Evolutionary conservation across 805 yeast genomes (phyloP).

Genomic region (Saccharomyces mikatae): DNA sequence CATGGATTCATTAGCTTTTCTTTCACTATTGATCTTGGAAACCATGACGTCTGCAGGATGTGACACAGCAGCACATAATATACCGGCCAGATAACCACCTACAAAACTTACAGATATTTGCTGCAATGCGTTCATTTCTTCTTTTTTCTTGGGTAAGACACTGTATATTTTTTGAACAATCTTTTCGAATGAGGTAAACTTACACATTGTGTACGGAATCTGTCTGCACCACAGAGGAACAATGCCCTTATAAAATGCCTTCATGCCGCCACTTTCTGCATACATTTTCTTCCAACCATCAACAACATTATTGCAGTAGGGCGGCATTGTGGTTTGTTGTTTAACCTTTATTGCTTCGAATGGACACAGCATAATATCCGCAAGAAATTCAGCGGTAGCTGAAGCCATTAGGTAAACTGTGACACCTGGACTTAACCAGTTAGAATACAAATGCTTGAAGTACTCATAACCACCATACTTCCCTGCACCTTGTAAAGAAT

Average conservation of each 20-base stretch:
- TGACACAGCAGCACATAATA: constrained; percentile 88
- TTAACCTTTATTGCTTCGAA: constrained; percentile 91
- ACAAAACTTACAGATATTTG: constrained; percentile 93
- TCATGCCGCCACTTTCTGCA: constrained; percentile 55
- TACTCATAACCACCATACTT: constrained; percentile 92
- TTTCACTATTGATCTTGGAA: constrained; percentile 66
- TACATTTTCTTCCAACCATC: constrained; percentile 63
- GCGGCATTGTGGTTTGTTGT: constrained; percentile 90
- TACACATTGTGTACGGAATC: constrained; percentile 97
- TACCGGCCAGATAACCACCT: constrained; percentile 97
- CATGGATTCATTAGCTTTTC: constrained; percentile 61
- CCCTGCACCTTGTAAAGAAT: constrained; percentile 94
- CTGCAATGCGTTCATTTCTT: constrained; percentile 59
- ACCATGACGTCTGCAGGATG: constrained; percentile 99
- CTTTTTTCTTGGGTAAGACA: constrained; percentile 62
- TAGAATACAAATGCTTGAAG: constrained; percentile 71
- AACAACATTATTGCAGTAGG: constrained; percentile 54
- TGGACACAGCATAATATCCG: constrained; percentile 86
- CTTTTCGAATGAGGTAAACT: constrained; percentile 90
- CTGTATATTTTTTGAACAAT: constrained; percentile 75
- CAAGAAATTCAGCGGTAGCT: constrained; percentile 90
- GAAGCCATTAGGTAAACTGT: constrained; percentile 73
- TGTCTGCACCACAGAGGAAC: constrained; percentile 94
- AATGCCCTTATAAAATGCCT: constrained; percentile 77
- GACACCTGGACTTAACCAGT: constrained; percentile 48